Conservation (phyloP, 1,284 basidiomycete species). For the Cutaneotrichosporon arboriforme region DNA sequence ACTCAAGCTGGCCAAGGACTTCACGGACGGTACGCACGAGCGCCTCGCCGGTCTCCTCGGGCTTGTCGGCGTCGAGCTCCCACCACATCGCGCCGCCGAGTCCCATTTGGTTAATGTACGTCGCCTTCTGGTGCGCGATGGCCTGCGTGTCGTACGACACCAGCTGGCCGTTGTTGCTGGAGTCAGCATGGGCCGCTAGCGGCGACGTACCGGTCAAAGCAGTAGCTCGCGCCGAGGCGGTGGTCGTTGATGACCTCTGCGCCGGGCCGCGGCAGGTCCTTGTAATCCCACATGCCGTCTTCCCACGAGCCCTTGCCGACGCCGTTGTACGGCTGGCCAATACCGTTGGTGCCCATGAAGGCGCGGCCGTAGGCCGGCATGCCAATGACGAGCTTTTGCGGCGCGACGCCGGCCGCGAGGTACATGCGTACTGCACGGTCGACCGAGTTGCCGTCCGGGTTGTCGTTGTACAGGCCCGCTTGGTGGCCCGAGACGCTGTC, state of each 20-base stretch:
- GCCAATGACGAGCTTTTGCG: slow-evolving; percentile 71
- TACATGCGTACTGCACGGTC: slow-evolving; percentile 68
- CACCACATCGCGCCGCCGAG: slow-evolving; percentile 76
- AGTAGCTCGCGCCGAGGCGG: slow-evolving; percentile 69
- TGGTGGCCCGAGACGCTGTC: slow-evolving; percentile 64
- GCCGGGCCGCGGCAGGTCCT: slow-evolving; percentile 62
- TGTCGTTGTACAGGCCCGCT: slow-evolving; percentile 62
- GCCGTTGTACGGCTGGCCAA: slow-evolving; percentile 63
- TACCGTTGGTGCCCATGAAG: slow-evolving; percentile 71
- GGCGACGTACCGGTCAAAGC: too few species aligned
- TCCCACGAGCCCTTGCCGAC: slow-evolving; percentile 58
- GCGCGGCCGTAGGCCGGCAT: slow-evolving; percentile 80
- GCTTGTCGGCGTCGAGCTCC: slow-evolving; percentile 51
- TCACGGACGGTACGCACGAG: slow-evolving; percentile 32
- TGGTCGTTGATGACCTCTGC: slow-evolving; percentile 64
- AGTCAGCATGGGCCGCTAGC: too few species aligned
- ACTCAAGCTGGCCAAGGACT: slow-evolving; percentile 35
- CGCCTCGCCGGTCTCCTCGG: slow-evolving; percentile 22
- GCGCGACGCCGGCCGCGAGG: slow-evolving; percentile 60
- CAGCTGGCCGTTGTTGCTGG: slow-evolving; percentile 40
- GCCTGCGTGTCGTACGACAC: slow-evolving; percentile 77
- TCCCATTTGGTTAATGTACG: slow-evolving; percentile 62
- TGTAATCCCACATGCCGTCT: slow-evolving; percentile 58
- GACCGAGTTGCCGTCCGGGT: slow-evolving; percentile 55
- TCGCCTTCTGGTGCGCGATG: slow-evolving; percentile 66